Conservation (phyloP, 2,329 filamentous ascomycete genomes). For the Aspergillus luchuensis region DNA sequence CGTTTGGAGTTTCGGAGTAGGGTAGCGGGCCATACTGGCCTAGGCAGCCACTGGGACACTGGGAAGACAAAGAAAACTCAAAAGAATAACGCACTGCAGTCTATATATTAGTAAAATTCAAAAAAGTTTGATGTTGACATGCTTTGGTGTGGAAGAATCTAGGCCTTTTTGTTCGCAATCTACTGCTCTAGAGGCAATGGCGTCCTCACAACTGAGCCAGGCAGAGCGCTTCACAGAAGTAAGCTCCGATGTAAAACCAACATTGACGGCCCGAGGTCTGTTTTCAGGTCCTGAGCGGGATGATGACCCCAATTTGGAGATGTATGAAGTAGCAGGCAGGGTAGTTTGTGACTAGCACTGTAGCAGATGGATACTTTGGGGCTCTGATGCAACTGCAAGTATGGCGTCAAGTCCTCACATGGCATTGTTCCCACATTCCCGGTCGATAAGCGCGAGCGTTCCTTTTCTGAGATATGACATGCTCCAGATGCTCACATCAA, state of each 20-base stretch:
- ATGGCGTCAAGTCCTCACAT: neutral
- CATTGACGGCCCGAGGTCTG: neutral
- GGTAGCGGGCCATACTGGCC: slow-evolving; percentile 18
- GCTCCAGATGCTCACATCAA: too few species aligned
- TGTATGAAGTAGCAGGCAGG: neutral
- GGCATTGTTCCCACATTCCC: neutral
- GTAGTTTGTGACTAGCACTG: neutral
- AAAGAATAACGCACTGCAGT: slow-evolving; percentile 20
- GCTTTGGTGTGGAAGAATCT: neutral
- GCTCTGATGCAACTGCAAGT: neutral
- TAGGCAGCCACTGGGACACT: slow-evolving; percentile 17
- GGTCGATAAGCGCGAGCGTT: neutral
- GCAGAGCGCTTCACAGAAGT: neutral
- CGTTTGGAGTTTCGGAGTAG: slow-evolving; percentile 44
- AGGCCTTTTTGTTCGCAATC: neutral
- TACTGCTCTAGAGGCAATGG: neutral
- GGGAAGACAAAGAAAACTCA: slow-evolving; percentile 15
- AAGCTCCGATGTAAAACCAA: neutral
- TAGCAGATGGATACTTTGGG: neutral
- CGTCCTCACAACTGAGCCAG: neutral
- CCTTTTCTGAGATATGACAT: neutral
- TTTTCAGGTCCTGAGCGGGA: neutral
- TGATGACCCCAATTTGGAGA: neutral
- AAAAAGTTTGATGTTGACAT: slow-evolving; percentile 18
- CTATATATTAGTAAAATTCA: slow-evolving; percentile 16